Percentiles rank a stretch among this genome's conserved stretches.
Evolutionary conservation across 345 rosid genomes (phyloP).

Genomic region (Hypericum androsaemum): DNA sequence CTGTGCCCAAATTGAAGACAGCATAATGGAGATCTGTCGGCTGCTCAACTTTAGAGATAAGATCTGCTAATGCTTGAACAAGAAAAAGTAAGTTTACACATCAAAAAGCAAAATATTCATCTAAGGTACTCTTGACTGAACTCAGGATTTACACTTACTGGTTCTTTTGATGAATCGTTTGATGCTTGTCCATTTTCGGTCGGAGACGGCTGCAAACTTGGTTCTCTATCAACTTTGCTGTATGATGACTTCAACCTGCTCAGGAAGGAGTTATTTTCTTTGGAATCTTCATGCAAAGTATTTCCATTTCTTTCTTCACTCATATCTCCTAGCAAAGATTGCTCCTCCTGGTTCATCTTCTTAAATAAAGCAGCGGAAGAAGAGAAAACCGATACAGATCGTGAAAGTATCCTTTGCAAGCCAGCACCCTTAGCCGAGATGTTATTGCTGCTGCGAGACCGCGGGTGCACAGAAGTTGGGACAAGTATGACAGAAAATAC

Average conservation of each 20-base stretch:
- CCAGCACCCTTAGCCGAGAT: constrained; percentile 28
- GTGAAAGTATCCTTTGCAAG: constrained; percentile 53
- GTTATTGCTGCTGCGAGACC: constrained; percentile 17
- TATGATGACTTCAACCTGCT: constrained; percentile 46
- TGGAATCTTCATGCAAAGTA: constrained; percentile 16
- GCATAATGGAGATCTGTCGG: constrained; percentile 55
- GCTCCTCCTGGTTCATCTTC: constrained; percentile 33
- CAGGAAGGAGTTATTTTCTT: constrained; percentile 27
- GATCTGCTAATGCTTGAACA: constrained; percentile 20
- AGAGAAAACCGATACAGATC: constrained; percentile 60
- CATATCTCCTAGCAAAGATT: constrained; percentile 22
- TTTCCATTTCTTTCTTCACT: constrained; percentile 17
- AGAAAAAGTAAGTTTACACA: not conserved
- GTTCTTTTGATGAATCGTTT: constrained; percentile 25
- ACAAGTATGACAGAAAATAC: constrained; percentile 62
- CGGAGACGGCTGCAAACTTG: constrained; percentile 13
- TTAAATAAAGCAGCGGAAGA: constrained; percentile 64
- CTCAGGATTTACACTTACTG: constrained; percentile 14
- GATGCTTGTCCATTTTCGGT: constrained; percentile 19
- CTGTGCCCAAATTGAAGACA: constrained; percentile 70
- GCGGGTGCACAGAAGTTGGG: constrained; percentile 58
- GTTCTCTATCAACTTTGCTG: constrained; percentile 31
- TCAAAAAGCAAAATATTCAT: constrained; percentile 5
- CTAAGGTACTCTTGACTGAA: not conserved
- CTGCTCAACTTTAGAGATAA: constrained; percentile 52